These are phyloP conservation scores for Cercospora sesami DNA, from an alignment of 2,329 filamentous ascomycete genomes.

Conservation along the genomic window DNA sequence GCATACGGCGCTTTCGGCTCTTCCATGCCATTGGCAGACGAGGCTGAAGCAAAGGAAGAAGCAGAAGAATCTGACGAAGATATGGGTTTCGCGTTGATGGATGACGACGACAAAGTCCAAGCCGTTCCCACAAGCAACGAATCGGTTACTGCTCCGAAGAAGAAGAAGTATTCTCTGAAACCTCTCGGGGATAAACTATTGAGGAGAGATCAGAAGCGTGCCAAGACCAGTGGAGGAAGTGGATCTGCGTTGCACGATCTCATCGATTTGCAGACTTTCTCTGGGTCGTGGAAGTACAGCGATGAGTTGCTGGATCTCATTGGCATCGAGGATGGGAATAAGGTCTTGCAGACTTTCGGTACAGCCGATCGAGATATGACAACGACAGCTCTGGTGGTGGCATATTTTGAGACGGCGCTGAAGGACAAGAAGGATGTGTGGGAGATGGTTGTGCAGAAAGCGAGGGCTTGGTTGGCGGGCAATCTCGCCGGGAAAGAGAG, in stretches of 20 bases:
- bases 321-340: neutral
- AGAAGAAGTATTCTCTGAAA: neutral
- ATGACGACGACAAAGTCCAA: slow-evolving; percentile 5
- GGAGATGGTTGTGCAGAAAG: slow-evolving; percentile 66
- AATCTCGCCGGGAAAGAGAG: neutral
- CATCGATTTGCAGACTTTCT: slow-evolving; percentile 58
- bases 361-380: slow-evolving; percentile 27
- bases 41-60: slow-evolving; percentile 1
- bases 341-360: slow-evolving; percentile 9
- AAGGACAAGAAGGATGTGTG: slow-evolving; percentile 55
- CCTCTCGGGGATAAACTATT: neutral
- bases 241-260: slow-evolving; percentile 44
- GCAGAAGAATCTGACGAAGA: slow-evolving; percentile 21
- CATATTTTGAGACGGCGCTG: slow-evolving; percentile 52
- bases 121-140: neutral
- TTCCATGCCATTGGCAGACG: neutral
- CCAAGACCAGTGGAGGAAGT: neutral
- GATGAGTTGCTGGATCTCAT: slow-evolving; percentile 25
- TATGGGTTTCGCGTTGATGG: slow-evolving; percentile 28
- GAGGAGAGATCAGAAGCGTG: neutral
- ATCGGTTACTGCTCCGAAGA: neutral
- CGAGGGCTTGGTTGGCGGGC: slow-evolving; percentile 38
- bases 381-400: slow-evolving; percentile 49
- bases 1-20: neutral
- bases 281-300: slow-evolving; percentile 54